Evolutionary conservation across 768 basidiomycete species (phyloP).

Genomic region (Tylopilus sp.): DNA sequence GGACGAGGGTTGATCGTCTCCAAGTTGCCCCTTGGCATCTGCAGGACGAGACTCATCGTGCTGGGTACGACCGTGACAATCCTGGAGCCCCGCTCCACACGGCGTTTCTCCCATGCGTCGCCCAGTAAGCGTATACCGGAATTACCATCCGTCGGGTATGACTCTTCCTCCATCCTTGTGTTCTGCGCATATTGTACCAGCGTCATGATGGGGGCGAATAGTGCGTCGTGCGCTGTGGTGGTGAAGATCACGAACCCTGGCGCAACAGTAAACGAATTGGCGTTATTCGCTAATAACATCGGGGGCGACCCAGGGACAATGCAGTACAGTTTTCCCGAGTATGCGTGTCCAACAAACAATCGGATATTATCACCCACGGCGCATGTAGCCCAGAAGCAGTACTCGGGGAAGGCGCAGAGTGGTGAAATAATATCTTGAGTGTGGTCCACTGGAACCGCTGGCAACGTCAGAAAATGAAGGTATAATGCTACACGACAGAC

Average conservation of each 20-base stretch:
- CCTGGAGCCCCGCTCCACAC: conserved; percentile 85
- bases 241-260: conserved; percentile 83
- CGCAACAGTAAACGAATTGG: conserved; percentile 69
- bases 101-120: conserved; percentile 62
- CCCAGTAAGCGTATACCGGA: conserved; percentile 4
- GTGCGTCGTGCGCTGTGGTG: conserved; percentile 75
- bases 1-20: conserved; percentile 95
- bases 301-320: conserved; percentile 31
- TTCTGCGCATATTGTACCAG: conserved; percentile 11
- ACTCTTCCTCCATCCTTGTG: conserved; percentile 1
- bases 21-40: conserved; percentile 97
- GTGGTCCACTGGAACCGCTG: conserved; percentile 14
- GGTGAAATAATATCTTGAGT: conserved; percentile 17
- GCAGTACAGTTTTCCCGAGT: conserved; percentile 62
- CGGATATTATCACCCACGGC: conserved; percentile 10
- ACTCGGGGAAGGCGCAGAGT: conserved; percentile 50
- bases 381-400: conserved; percentile 49
- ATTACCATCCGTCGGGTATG: conserved; percentile 27
- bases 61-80: conserved; percentile 89
- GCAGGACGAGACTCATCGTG: conserved; percentile 84
- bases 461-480: conserved; percentile 10
- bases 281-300: conserved; percentile 45
- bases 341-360: conserved; percentile 62
- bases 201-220: conserved; percentile 53
- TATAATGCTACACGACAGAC: conserved; percentile 26